These are phyloP conservation scores for Millerozyma miso DNA, from an alignment of 805 yeast species.

Conservation along the genomic window DNA sequence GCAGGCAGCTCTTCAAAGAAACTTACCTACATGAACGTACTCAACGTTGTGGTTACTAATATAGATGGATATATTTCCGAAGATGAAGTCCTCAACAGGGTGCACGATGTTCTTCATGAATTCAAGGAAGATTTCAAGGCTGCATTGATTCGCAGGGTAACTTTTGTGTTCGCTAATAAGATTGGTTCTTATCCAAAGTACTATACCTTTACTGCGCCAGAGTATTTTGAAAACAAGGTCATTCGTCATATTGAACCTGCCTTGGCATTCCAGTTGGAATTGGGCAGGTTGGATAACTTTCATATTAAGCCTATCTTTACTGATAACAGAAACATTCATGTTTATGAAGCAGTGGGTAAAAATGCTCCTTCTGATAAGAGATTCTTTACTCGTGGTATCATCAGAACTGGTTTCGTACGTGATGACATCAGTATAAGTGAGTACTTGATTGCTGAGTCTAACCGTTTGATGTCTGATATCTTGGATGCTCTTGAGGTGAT, in stretches of 20 bases:
- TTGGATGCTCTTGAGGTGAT: conserved; percentile 91
- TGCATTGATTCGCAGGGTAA: conserved; percentile 83
- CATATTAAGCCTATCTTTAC: conserved; percentile 92
- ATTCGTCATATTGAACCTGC: conserved; percentile 99
- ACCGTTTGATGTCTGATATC: conserved; percentile 92
- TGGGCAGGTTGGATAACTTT: conserved; percentile 91
- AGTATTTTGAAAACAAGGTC: conserved; percentile 80
- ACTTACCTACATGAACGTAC: conserved; percentile 63
- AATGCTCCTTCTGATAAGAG: conserved; percentile 91
- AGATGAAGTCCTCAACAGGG: conserved; percentile 57
- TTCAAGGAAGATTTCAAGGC: conserved; percentile 64
- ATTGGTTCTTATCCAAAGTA: conserved; percentile 91
- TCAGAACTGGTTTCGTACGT: conserved; percentile 91
- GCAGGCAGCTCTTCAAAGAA: conserved; percentile 19
- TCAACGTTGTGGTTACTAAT: conserved; percentile 71
- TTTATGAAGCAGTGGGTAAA: conserved; percentile 94
- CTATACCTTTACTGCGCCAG: conserved; percentile 90
- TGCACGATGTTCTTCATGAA: conserved; percentile 63
- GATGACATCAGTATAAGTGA: conserved; percentile 92
- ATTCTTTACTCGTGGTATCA: conserved; percentile 94
- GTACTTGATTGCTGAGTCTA: conserved; percentile 93
- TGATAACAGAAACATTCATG: conserved; percentile 96
- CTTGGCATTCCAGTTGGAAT: conserved; percentile 92
- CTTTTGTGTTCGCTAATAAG: conserved; percentile 80
- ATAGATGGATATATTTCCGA: conserved; percentile 74